Percentiles rank a stretch among this genome's conserved stretches.
phyloP scores from a whole-genome alignment of 1,284 basidiomycete species.

The Puccinia polysora region DNA sequence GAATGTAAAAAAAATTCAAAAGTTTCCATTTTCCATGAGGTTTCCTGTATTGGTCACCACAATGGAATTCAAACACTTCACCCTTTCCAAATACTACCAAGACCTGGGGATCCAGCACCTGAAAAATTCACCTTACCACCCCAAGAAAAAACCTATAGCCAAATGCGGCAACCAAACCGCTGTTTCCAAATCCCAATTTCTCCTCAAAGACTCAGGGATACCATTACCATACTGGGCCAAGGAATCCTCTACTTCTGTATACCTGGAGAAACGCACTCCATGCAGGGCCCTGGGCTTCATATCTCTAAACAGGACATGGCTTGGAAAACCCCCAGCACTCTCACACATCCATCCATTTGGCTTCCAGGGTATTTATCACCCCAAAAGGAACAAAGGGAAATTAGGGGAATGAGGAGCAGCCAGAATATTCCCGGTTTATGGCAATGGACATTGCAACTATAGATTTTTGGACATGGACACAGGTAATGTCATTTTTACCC shows the following conservation, averaged over 20 bases:
- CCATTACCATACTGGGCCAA: conserved; percentile 53
- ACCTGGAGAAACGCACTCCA: conserved; percentile 53
- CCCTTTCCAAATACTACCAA: conserved; percentile 49
- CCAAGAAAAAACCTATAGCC: conserved; percentile 52
- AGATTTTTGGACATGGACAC: not conserved
- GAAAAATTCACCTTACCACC: conserved; percentile 54
- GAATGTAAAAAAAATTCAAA: no score
- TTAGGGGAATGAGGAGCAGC: not conserved
- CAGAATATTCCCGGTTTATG: not conserved
- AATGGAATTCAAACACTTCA: conserved; percentile 48
- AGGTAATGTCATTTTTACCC: not conserved
- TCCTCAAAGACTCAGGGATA: conserved; percentile 50
- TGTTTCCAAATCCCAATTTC: conserved; percentile 47
- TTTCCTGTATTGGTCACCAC: no score
- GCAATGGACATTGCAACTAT: not conserved
- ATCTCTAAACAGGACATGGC: not conserved
- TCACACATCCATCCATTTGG: not conserved
- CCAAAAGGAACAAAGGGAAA: not conserved
- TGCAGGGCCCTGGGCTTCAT: not conserved
- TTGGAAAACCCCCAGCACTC: not conserved
- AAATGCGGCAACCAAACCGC: conserved; percentile 51
- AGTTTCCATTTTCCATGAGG: no score
- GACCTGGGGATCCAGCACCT: conserved; percentile 51
- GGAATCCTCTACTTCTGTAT: conserved; percentile 49
- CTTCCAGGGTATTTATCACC: not conserved